Conservation (phyloP, 257 asterid genomes). For the Solanum habrochaites region DNA sequence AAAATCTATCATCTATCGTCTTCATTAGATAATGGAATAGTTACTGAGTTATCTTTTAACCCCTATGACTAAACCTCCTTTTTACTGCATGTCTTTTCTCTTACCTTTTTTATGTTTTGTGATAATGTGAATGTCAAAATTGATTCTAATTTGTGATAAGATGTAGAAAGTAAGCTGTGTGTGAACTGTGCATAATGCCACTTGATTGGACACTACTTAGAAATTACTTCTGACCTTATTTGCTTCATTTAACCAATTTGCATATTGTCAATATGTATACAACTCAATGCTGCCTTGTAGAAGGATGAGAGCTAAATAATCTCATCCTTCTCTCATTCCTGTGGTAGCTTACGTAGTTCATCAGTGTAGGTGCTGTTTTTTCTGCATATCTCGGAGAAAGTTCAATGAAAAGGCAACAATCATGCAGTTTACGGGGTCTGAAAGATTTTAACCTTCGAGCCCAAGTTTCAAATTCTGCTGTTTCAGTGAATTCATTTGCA, state of each 20-base stretch:
- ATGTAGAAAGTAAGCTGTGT: neutral
- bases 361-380: constrained; percentile 41
- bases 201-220: neutral
- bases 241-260: neutral
- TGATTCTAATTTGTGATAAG: neutral
- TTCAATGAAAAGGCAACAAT: constrained; percentile 22
- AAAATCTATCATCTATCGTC: neutral
- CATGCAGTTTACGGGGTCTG: constrained; percentile 6
- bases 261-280: neutral
- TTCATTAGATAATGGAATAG: neutral
- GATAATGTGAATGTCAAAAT: neutral
- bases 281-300: neutral
- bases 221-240: neutral
- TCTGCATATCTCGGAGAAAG: constrained; percentile 47
- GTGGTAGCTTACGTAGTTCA: neutral
- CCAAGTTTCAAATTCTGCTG: constrained; percentile 32
- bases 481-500: constrained; percentile 56
- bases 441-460: constrained; percentile 19
- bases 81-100: neutral
- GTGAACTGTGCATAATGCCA: neutral
- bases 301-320: neutral
- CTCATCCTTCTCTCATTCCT: neutral
- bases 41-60: neutral
- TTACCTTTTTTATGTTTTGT: neutral
- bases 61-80: neutral